Percentiles rank a stretch among this genome's conserved stretches.
Conservation (phyloP, 345 rosid genomes). For the Ricinus communis region DNA sequence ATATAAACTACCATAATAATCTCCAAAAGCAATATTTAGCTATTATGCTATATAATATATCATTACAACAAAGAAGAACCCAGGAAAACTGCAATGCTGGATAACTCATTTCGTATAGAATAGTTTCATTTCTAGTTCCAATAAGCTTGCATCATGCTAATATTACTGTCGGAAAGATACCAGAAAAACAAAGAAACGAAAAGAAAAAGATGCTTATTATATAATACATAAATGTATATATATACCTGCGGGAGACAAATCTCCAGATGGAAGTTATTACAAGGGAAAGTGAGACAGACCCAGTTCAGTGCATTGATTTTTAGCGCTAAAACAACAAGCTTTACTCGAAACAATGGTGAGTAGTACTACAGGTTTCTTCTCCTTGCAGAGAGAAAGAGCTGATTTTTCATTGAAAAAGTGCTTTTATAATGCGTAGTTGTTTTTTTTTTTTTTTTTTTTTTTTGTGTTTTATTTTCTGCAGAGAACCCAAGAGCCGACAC, state of each 20-base stretch:
- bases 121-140: neutral
- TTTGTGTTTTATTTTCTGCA: neutral
- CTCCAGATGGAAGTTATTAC: slow-evolving; percentile 13
- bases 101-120: neutral
- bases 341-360: neutral
- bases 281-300: slow-evolving; percentile 18
- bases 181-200: too few species aligned
- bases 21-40: too few species aligned
- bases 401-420: neutral
- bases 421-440: slow-evolving; percentile 18
- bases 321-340: neutral
- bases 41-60: neutral
- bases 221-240: neutral
- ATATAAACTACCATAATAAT: too few species aligned
- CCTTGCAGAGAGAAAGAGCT: neutral
- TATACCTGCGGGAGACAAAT: neutral
- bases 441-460: too few species aligned
- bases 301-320: slow-evolving; percentile 34
- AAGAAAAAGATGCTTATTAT: neutral
- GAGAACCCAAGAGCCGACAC: slow-evolving; percentile 61
- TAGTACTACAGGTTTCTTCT: too few species aligned
- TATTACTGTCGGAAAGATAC: neutral
- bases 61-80: neutral
- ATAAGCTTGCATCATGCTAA: neutral
- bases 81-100: neutral